phyloP scores from a whole-genome alignment of 192 early-diverging fungal genomes.

The Dispira parvispora region DNA sequence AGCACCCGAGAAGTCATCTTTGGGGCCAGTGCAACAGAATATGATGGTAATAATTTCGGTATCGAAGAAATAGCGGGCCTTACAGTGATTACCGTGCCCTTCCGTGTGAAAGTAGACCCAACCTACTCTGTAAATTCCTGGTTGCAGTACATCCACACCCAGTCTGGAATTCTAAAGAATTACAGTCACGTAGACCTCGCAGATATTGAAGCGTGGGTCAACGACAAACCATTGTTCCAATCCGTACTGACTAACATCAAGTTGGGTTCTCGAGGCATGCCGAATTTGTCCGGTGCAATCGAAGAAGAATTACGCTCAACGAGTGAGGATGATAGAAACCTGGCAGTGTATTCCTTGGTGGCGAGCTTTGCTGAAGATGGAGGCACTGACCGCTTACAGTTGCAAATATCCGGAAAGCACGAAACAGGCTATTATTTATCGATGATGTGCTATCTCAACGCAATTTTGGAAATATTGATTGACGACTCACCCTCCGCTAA shows the following conservation, averaged over 20 bases:
- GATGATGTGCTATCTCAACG: too few relatives aligned
- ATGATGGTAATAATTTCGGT: background rate
- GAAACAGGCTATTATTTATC: too few relatives aligned
- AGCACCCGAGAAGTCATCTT: slow-evolving; percentile 1
- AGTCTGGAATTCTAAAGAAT: background rate
- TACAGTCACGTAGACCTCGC: background rate
- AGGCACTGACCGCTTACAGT: too few relatives aligned
- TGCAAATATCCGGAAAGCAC: too few relatives aligned
- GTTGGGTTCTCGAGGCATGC: background rate
- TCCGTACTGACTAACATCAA: background rate
- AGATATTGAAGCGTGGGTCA: background rate
- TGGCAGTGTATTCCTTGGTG: too few relatives aligned
- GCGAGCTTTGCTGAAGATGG: too few relatives aligned
- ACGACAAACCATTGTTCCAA: background rate
- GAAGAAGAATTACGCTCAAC: too few relatives aligned
- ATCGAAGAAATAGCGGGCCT: slow-evolving; percentile 5
- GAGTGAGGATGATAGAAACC: too few relatives aligned
- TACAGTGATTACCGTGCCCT: too few relatives aligned
- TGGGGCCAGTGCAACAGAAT: background rate
- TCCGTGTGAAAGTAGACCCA: background rate
- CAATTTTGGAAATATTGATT: too few relatives aligned
- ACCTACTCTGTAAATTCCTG: background rate
- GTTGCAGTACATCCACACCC: background rate
- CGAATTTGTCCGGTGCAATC: too few relatives aligned
- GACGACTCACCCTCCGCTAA: too few relatives aligned